phyloP scores from a whole-genome alignment of 2,329 filamentous ascomycete species.

The Colletotrichum tropicicola region DNA sequence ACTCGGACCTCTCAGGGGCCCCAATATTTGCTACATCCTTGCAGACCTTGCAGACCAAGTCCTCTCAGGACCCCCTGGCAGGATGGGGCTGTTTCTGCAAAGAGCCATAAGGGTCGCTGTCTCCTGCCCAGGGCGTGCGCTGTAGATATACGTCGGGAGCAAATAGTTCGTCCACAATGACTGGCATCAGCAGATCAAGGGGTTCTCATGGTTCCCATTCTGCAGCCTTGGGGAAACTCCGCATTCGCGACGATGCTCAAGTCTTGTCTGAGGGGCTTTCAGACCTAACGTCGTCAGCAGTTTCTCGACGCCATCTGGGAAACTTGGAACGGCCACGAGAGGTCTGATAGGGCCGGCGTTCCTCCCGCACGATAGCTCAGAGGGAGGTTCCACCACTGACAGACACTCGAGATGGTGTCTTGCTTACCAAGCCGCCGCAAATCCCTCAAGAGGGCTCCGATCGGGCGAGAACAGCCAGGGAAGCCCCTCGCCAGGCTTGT shows the following conservation, averaged over 20 bases:
- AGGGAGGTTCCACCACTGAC: not conserved
- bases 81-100: constrained; percentile 10
- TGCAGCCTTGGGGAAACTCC: not conserved
- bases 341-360: not conserved
- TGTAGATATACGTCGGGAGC: not conserved
- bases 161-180: constrained; percentile 3
- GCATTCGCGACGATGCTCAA: not conserved
- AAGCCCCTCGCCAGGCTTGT: not conserved
- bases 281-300: not conserved
- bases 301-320: not conserved
- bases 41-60: not conserved
- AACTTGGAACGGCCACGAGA: not conserved
- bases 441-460: not conserved
- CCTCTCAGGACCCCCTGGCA: constrained; percentile 11
- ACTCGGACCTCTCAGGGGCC: constrained; percentile 11
- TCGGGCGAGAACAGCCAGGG: not conserved
- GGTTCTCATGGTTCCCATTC: not conserved
- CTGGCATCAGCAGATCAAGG: constrained; percentile 6
- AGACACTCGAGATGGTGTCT: not conserved
- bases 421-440: not conserved
- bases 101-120: not conserved
- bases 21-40: constrained; percentile 26
- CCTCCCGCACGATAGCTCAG: not conserved
- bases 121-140: not conserved
- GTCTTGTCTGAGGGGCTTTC: not conserved